Base-by-base conservation (phyloP, 2,329 filamentous ascomycete species). In the Catunica adiposa region DNA sequence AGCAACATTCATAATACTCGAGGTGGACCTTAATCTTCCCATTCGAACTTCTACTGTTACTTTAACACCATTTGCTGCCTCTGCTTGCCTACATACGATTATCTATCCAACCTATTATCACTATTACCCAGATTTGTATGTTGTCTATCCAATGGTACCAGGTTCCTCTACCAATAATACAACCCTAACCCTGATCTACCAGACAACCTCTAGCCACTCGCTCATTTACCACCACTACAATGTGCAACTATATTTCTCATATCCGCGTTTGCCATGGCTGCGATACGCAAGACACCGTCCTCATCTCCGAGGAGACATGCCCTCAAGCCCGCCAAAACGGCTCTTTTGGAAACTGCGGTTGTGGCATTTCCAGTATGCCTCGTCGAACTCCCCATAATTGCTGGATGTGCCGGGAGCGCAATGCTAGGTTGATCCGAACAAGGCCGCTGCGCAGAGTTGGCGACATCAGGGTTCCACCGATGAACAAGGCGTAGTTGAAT, bases 221-320 rank as follows among this genome's bases (percentile, higher is more conserved):
- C 22, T 29, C 15, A 9, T 25, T n/a, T 25, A 9, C 14, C 29
- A 17, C 46, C 54, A 53, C 38, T 56, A 60, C 20, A 56, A 70
- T 69, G 69, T 70, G 68, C 62, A 67, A 64, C 61, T 69, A 66
- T 62, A 62, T 64, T 57, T 68, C 62, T 31, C 65, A 70, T 60
- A 60, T 68, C 46, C 64, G 67, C 50, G 61, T 63, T 54, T 70
- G 68, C 62, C 64, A 63, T 54, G 47, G 63, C 40, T 70, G 68
- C 60, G 62, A 62, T 48, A 60, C 60, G 47, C 63, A 67, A 55
- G 65, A 69, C 47, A 69, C 64, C 0, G 63, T 70, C 20, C 64
- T 70, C 25, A 69, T 70, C 25, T 68, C 68, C 2, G 68, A 70
- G 56, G 62, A 62, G 17, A 60, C 61, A 6, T 70, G 68, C 60